Evolutionary conservation across 2,329 filamentous ascomycete genomes (phyloP), one percentile per base, ranked within the genome.

Genomic region (Phaeosphaeria sp.): DNA sequence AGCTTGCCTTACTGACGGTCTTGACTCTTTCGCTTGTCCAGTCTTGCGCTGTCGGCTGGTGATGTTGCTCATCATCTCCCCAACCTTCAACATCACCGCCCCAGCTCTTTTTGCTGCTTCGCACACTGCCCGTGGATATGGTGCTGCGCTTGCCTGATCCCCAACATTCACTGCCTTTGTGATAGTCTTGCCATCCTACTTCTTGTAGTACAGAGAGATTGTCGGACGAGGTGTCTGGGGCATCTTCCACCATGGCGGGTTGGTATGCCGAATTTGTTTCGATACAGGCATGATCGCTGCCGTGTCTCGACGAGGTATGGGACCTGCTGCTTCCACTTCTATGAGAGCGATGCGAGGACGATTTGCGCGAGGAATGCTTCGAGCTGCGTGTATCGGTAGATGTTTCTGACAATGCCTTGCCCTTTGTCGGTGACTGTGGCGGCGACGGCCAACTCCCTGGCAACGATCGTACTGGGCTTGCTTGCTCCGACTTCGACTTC

Each of bases 171-270:
- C 45, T 44, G 18, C 50, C 51, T 20, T 58, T 48, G 15, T 36
- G 25, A 25, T 44, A 48, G 8, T 48, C 55, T 24, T 39, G 56
- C 57, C 65, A 53, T 15, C 30, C 43, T 25, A 40, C n/a, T 9
- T 18, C 13, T 42, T 44, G 15, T 21, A 42, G 22, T 9, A 44
- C 17, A 25, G 39, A 48, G 9, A 27, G 44, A 21, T 50, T 57
- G n/a, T 59, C 57, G 2, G 53, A 56, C 13, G 64, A 55, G 8
- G 59, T 57, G 15, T 61, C 59, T 3, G 53, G 46, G 6, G 51
- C 65, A 8, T 67, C 65, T 53, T 72, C 64, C 1, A 74, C 65
- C 4, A 65, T 67, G 15, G 67, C 68, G 0, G 61, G 22, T 25
- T 53, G 57, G 57, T 75, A 73, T 5, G 61, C 64, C 2, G 67